Conservation (phyloP, 257 asterid species). For the Solanum appendiculatum region DNA sequence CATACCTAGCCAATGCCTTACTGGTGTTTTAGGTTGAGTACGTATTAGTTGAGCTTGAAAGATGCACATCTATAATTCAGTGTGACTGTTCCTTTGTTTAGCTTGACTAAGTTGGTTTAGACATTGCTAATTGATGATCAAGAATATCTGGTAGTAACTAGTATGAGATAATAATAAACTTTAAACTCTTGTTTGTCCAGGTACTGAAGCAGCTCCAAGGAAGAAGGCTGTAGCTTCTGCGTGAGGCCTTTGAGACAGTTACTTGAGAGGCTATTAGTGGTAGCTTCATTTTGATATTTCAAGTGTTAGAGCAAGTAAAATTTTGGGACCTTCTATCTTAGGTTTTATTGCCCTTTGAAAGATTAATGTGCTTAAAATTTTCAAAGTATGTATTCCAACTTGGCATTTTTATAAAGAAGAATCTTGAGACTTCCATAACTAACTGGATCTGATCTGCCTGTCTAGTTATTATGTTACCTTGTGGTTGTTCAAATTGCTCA, state of each 20-base stretch:
- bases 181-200: slow-evolving; percentile 1
- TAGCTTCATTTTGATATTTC: slow-evolving; percentile 4
- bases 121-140: background rate
- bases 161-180: background rate
- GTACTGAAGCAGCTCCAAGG: slow-evolving; percentile 76
- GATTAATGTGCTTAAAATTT: background rate
- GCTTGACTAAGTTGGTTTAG: background rate
- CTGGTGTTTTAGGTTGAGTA: background rate
- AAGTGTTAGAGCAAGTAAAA: slow-evolving; percentile 1
- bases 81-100: background rate
- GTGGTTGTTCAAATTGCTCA: background rate
- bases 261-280: slow-evolving; percentile 4
- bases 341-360: background rate
- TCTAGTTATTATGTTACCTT: background rate
- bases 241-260: slow-evolving; percentile 2
- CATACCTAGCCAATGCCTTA: background rate
- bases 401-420: background rate
- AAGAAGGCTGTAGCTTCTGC: slow-evolving; percentile 60
- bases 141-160: background rate
- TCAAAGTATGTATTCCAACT: background rate
- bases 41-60: background rate
- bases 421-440: background rate
- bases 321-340: slow-evolving; percentile 1
- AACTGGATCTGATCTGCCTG: background rate
- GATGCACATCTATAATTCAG: background rate